Percentiles rank a stretch among this genome's conserved stretches.
Conservation (phyloP, 495 filamentous ascomycete genomes). For the Neurospora sp. region DNA sequence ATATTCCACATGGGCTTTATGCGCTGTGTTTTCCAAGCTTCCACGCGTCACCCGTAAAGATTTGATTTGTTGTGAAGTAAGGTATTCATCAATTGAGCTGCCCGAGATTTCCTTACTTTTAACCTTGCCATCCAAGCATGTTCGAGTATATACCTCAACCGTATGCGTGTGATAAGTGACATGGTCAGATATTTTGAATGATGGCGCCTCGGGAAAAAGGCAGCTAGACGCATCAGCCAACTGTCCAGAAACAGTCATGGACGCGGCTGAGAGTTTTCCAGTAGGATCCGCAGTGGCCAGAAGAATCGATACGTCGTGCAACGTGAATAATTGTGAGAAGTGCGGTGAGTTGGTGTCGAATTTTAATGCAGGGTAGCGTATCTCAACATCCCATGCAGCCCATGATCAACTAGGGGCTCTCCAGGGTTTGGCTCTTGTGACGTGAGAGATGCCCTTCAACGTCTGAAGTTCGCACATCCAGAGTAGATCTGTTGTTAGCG, state of each 20-base stretch:
- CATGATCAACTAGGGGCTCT: background rate
- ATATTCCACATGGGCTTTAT: too few relatives aligned
- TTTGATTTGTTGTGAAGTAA: background rate
- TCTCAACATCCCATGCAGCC: background rate
- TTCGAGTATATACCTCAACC: too few relatives aligned
- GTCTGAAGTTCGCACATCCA: too few relatives aligned
- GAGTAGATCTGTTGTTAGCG: background rate
- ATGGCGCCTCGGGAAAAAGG: fast-evolving
- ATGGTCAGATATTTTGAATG: background rate
- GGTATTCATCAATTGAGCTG: too few relatives aligned
- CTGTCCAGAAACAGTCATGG: background rate
- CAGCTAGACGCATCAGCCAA: background rate
- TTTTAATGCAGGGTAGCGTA: too few relatives aligned
- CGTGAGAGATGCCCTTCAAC: too few relatives aligned
- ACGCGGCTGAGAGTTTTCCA: background rate
- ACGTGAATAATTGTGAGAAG: background rate
- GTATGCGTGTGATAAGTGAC: too few relatives aligned
- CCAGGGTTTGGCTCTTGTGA: background rate
- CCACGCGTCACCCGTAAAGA: background rate
- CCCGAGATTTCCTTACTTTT: too few relatives aligned
- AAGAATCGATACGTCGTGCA: background rate
- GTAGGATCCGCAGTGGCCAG: background rate
- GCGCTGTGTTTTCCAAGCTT: too few relatives aligned
- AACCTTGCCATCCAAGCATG: too few relatives aligned
- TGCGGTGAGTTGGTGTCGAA: too few relatives aligned